Evolutionary conservation across 148 eudicot genomes (phyloP), one percentile per base, ranked within the genome.

Genomic region (Dianthus caryophyllus): DNA sequence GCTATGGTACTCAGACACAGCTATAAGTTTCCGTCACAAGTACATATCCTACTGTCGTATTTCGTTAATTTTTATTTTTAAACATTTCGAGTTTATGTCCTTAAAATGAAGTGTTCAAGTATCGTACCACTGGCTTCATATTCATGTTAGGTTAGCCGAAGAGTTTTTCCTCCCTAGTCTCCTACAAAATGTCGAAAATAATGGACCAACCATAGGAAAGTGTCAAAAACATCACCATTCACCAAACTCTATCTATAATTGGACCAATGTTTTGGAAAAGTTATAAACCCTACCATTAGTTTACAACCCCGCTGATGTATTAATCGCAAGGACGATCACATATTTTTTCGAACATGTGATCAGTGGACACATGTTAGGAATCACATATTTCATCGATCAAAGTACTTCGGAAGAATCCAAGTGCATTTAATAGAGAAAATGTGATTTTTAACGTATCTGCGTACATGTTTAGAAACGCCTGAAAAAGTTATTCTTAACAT

Each of bases 191-290:
- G 54, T 18, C 20, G 54, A 10, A 47, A 69, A 85, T 66, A 65
- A 61, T 79, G 81, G 79, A 77, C 80, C 78, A 81, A 77, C 54
- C 69, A 56, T 59, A n/a, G 72, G 60, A 63, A 61, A 69, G 20
- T 36, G 25, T 41, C 1, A 41, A 41, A 41, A 13, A 4, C n/a
- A n/a, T n/a, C n/a, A n/a, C 55, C 64, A 57, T 61, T 66, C 36
- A 63, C 67, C 14, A 30, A 61, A 65, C 62, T 44, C 80, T 75
- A 71, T 26, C 85, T 75, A 79, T 79, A 56, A 67, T n/a, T 72
- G 60, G 33, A 55, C 30, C 10, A 44, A 12, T 26, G 30, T 63
- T 46, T 71, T 5, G 70, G 53, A 63, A 61, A 15, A 50, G 31
- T 52, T 61, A 52, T 60, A 9, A 9, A 9, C 1, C 44, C 44